These are phyloP conservation scores for Metschnikowia reukaufii DNA, from an alignment of 805 yeast genomes.

Conservation along the genomic window DNA sequence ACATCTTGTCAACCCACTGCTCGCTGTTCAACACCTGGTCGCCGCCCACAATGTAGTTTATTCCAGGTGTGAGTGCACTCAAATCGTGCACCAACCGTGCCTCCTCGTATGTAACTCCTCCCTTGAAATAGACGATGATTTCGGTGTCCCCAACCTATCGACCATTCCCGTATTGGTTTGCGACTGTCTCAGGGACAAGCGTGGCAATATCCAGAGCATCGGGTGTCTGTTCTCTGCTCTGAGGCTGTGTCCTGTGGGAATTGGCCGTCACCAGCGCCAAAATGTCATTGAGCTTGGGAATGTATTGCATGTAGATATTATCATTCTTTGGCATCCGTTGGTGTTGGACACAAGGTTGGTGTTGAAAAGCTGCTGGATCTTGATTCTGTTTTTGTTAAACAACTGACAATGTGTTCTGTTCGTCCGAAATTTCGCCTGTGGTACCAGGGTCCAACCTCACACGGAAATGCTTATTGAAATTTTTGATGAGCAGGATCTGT, in stretches of 20 bases:
- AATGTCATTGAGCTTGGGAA: conserved; percentile 64
- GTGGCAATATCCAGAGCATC: conserved; percentile 27
- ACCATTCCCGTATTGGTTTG: conserved; percentile 27
- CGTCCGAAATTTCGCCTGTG: background rate
- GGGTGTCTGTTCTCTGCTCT: conserved; percentile 9
- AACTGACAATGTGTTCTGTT: conserved; percentile 26
- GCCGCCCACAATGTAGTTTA: conserved; percentile 81
- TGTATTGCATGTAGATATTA: conserved; percentile 88
- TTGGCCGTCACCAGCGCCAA: conserved; percentile 22
- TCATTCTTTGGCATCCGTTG: conserved; percentile 40
- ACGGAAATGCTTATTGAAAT: conserved; percentile 10
- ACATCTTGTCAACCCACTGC: conserved; percentile 34
- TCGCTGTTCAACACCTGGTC: conserved; percentile 37
- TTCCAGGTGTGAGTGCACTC: conserved; percentile 53
- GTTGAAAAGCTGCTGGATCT: conserved; percentile 31
- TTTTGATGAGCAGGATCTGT: conserved; percentile 32
- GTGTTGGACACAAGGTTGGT: conserved; percentile 20
- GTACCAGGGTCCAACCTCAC: background rate
- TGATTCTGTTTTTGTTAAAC: conserved; percentile 35
- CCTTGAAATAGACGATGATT: conserved; percentile 70
- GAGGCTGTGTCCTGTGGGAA: conserved; percentile 11
- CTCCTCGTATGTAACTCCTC: conserved; percentile 93
- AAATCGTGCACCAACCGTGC: conserved; percentile 77
- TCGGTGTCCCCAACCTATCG: conserved; percentile 50
- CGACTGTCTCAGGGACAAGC: conserved; percentile 39